A percentile compares a stretch with the other conserved stretches of the same genome.
phyloP scores from a whole-genome alignment of 116 monocot species.

The Dioscorea cayenensis region DNA sequence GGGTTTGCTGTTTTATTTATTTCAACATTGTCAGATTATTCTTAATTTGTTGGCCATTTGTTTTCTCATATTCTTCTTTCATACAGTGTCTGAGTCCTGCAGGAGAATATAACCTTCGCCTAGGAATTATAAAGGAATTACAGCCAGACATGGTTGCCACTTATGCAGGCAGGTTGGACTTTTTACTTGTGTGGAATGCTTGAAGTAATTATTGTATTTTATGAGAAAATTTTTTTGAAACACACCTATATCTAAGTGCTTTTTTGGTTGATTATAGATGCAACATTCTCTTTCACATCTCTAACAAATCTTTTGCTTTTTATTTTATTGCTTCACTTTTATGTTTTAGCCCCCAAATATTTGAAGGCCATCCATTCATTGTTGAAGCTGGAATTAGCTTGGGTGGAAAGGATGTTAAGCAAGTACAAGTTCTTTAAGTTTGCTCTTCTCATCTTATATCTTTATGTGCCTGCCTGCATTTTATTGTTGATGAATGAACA shows the following conservation, averaged over 20 bases:
- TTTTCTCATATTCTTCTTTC: not conserved
- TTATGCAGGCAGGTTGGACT: constrained; percentile 72
- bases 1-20: not conserved
- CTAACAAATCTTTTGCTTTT: not conserved
- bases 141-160: constrained; percentile 99
- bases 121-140: constrained; percentile 95
- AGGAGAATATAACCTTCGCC: constrained; percentile 95
- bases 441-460: not conserved
- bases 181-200: not conserved
- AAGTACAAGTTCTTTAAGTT: constrained; percentile 37
- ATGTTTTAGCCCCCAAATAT: constrained; percentile 62
- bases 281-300: not conserved
- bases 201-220: not conserved
- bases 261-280: not conserved
- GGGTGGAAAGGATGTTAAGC: constrained; percentile 98
- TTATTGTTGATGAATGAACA: too few species aligned
- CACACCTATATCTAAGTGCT: not conserved
- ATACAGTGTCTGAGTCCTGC: constrained; percentile 98
- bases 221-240: not conserved
- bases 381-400: constrained; percentile 99
- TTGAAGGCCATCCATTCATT: constrained; percentile 99
- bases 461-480: not conserved
- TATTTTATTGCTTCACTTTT: constrained; percentile 3
- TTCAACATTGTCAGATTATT: not conserved
- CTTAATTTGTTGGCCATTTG: not conserved